phyloP scores from a whole-genome alignment of 2,329 filamentous ascomycete genomes.

The Xylaria hypoxylon region DNA sequence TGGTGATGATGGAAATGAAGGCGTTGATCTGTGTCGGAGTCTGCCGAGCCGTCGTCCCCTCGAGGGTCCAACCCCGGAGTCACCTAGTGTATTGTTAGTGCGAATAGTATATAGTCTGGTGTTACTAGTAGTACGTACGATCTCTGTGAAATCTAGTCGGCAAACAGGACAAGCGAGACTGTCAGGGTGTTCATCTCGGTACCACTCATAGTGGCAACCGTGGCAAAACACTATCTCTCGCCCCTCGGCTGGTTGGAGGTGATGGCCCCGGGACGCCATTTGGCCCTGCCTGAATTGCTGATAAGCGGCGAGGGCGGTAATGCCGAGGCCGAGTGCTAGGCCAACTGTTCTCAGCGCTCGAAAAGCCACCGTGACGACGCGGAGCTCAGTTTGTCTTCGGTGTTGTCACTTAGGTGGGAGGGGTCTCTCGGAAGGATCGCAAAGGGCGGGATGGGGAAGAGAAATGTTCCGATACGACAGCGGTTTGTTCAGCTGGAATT shows the following conservation, averaged over 20 bases:
- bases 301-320: conserved; percentile 67
- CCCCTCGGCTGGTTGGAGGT: conserved; percentile 62
- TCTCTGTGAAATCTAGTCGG: conserved; percentile 82
- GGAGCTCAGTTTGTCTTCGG: conserved; percentile 34
- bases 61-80: conserved; percentile 72
- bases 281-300: conserved; percentile 58
- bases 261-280: conserved; percentile 54
- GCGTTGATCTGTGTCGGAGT: conserved; percentile 49
- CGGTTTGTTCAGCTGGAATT: conserved; percentile 2
- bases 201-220: conserved; percentile 84
- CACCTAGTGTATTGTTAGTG: conserved; percentile 57
- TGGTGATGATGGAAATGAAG: conserved; percentile 36
- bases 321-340: conserved; percentile 69
- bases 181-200: conserved; percentile 70
- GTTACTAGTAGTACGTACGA: conserved; percentile 71
- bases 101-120: background rate
- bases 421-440: background rate
- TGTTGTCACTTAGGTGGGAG: conserved; percentile 34
- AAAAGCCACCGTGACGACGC: conserved; percentile 64
- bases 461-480: background rate
- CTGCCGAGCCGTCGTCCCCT: conserved; percentile 44
- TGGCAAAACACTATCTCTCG: conserved; percentile 89
- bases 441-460: conserved; percentile 4
- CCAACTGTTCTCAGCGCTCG: conserved; percentile 65
- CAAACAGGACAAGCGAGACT: conserved; percentile 81